A percentile compares a stretch with the other conserved stretches of the same genome.
phyloP scores from a whole-genome alignment of 2,329 filamentous ascomycete species.

The Cercospora citrullina region DNA sequence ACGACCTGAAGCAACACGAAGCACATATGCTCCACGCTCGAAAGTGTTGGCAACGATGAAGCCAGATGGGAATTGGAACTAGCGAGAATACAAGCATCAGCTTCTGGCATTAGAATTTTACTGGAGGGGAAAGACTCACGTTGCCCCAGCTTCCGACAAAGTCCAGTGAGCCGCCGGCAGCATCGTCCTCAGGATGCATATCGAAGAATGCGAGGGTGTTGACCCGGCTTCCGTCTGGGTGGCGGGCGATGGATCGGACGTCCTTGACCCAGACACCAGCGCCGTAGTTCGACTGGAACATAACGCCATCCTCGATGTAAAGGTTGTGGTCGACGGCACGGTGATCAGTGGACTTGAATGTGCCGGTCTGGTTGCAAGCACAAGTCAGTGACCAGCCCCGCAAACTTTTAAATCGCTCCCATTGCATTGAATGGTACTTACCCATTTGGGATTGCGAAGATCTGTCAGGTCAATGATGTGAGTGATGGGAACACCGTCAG shows the following conservation, averaged over 20 bases:
- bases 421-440: background rate
- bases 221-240: conserved; percentile 49
- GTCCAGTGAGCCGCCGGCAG: conserved; percentile 41
- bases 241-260: conserved; percentile 39
- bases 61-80: conserved; percentile 52
- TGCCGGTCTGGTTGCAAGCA: conserved; percentile 44
- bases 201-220: conserved; percentile 54
- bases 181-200: conserved; percentile 53
- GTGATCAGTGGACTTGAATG: conserved; percentile 39
- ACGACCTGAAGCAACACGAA: conserved; percentile 25
- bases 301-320: conserved; percentile 41
- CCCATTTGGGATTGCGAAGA: conserved; percentile 23
- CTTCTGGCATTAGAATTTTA: background rate
- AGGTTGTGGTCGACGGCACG: conserved; percentile 46
- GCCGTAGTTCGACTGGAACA: conserved; percentile 42
- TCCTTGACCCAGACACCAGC: conserved; percentile 40
- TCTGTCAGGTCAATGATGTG: conserved; percentile 54
- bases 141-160: conserved; percentile 50
- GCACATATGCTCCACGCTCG: conserved; percentile 48
- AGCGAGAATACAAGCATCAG: background rate
- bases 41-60: conserved; percentile 55
- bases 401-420: background rate
- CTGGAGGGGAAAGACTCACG: background rate
- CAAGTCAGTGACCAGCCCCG: conserved; percentile 11
- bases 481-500: conserved; percentile 49